Conservation (phyloP, 2,329 filamentous ascomycete genomes). For the Aureobasidium sp. region DNA sequence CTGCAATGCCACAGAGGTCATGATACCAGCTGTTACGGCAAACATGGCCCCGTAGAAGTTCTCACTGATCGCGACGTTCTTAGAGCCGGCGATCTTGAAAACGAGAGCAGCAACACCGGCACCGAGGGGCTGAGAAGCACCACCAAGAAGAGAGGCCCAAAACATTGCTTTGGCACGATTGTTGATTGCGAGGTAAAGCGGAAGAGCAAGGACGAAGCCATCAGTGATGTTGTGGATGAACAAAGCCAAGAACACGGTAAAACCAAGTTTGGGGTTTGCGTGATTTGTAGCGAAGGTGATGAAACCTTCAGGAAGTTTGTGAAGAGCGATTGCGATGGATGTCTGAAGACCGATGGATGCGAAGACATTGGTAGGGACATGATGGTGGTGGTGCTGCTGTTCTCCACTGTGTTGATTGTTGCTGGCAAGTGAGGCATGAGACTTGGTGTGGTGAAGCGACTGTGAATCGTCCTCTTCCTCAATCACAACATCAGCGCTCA, state of each 20-base stretch:
- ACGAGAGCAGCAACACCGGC: slow-evolving; percentile 76
- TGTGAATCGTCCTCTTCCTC: slow-evolving; percentile 9
- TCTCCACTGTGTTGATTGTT: not conserved
- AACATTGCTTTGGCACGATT: slow-evolving; percentile 74
- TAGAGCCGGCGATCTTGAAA: slow-evolving; percentile 62
- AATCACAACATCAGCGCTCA: not conserved
- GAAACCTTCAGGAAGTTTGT: slow-evolving; percentile 83
- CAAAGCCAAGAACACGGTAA: slow-evolving; percentile 88
- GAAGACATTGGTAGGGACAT: slow-evolving; percentile 90
- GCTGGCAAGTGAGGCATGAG: slow-evolving; percentile 12
- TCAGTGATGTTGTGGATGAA: slow-evolving; percentile 99
- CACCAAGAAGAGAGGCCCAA: slow-evolving; percentile 76
- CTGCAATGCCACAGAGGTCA: slow-evolving; percentile 87
- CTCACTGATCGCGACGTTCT: slow-evolving; percentile 40
- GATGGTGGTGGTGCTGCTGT: slow-evolving; percentile 54
- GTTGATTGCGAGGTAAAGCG: slow-evolving; percentile 81
- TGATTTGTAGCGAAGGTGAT: slow-evolving; percentile 97
- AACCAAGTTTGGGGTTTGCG: slow-evolving; percentile 77
- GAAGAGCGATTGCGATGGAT: slow-evolving; percentile 85
- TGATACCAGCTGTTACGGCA: slow-evolving; percentile 82
- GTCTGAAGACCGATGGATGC: slow-evolving; percentile 90
- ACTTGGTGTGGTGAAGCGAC: not conserved
- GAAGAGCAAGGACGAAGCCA: slow-evolving; percentile 88
- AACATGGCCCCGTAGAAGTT: slow-evolving; percentile 72
- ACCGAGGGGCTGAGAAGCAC: slow-evolving; percentile 77